These are phyloP conservation scores for Monilinia aucupariae DNA, from an alignment of 2,329 filamentous ascomycete genomes.

Conservation along the genomic window DNA sequence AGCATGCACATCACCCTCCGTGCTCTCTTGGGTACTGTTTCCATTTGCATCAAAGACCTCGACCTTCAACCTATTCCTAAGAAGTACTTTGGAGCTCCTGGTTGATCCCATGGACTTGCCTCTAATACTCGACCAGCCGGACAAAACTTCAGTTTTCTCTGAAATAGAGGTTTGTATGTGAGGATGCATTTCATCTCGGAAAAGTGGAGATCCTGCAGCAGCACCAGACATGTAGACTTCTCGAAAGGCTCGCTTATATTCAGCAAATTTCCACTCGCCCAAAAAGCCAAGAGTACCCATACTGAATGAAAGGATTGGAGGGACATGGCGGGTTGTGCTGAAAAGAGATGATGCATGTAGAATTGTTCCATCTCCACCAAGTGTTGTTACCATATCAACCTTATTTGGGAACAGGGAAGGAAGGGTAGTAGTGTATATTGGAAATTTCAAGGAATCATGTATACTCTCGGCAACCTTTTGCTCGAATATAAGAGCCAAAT, in stretches of 20 bases:
- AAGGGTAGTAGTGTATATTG: conserved; percentile 55
- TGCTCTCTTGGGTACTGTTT: conserved; percentile 35
- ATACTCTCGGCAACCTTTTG: conserved; percentile 65
- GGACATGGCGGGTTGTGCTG: conserved; percentile 73
- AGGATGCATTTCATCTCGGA: conserved; percentile 32
- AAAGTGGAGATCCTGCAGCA: conserved; percentile 35
- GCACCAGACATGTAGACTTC: conserved; percentile 85
- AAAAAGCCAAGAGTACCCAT: conserved; percentile 96
- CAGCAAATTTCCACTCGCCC: conserved; percentile 91
- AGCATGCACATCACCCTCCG: conserved; percentile 49
- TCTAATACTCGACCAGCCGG: conserved; percentile 65
- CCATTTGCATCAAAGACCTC: conserved; percentile 72
- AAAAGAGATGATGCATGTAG: conserved; percentile 81
- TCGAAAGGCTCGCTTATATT: conserved; percentile 86
- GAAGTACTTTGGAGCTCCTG: conserved; percentile 72
- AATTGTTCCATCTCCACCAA: conserved; percentile 91
- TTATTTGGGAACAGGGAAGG: conserved; percentile 60
- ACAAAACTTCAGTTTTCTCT: conserved; percentile 35
- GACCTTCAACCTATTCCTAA: conserved; percentile 81
- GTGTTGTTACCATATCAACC: conserved; percentile 81
- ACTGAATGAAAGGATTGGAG: conserved; percentile 88
- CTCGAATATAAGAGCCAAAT: conserved; percentile 78
- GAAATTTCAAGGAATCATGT: conserved; percentile 65
- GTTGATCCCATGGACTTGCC: conserved; percentile 76
- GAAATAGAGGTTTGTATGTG: conserved; percentile 24